Percentiles rank a stretch among this genome's conserved stretches.
phyloP scores from a whole-genome alignment of 1,284 basidiomycete species.

The Neolentinus lepideus region DNA sequence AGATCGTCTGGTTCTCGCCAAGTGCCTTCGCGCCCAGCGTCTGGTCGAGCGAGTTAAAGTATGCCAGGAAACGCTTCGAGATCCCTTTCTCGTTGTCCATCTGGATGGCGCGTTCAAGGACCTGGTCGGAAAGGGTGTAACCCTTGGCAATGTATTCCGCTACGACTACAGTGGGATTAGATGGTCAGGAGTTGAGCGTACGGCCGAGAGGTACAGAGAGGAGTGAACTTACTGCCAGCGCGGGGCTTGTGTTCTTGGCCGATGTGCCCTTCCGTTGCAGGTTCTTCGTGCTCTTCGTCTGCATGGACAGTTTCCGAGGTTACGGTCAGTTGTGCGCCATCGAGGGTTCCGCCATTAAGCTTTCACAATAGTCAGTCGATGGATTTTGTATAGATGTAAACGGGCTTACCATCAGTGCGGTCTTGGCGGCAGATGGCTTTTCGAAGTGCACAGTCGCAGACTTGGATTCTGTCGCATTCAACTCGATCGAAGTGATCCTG shows the following conservation, averaged over 20 bases:
- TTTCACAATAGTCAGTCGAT: conserved; percentile 18
- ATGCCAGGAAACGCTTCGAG: conserved; percentile 75
- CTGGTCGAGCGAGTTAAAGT: conserved; percentile 66
- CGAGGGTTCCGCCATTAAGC: conserved; percentile 70
- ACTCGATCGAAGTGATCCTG: conserved; percentile 61
- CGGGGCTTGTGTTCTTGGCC: conserved; percentile 80
- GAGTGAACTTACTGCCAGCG: conserved; percentile 53
- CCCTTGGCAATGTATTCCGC: conserved; percentile 89
- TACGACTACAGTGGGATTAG: conserved; percentile 46
- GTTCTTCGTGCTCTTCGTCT: conserved; percentile 39
- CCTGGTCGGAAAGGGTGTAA: conserved; percentile 73
- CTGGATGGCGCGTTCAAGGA: conserved; percentile 83
- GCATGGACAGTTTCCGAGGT: conserved; percentile 52
- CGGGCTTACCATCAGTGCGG: conserved; percentile 61
- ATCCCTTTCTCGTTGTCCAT: conserved; percentile 84
- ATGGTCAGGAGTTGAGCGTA: conserved; percentile 5
- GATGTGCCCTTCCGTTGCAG: conserved; percentile 30
- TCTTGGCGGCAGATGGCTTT: conserved; percentile 72
- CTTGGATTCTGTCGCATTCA: conserved; percentile 26
- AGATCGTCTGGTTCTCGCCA: conserved; percentile 71
- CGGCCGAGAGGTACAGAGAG: background rate
- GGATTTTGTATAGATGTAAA: background rate
- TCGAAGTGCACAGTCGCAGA: conserved; percentile 64
- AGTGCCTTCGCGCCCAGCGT: conserved; percentile 61
- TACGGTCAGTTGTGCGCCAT: conserved; percentile 52